Base-by-base conservation (phyloP, 2,329 filamentous ascomycete species). In the Hypocreales sp. region DNA sequence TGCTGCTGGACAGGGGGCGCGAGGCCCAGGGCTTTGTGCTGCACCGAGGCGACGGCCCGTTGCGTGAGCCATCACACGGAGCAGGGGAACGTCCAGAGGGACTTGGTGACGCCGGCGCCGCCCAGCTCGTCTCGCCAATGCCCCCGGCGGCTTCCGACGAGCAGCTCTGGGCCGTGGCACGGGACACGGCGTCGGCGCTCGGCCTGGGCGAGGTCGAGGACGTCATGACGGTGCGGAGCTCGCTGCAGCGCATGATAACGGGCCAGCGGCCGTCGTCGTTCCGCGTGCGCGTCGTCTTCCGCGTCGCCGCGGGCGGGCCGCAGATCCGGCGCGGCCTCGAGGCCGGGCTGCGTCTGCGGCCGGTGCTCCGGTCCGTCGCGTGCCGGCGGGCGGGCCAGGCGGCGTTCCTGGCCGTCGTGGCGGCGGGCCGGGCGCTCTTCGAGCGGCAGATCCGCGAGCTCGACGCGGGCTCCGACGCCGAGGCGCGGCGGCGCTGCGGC, bases 191-290 rank as follows among this genome's bases (percentile, higher is more conserved):
- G 3, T 17, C 26, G 5, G 28, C 27, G 6, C 29, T 37, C 7
- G 46, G 40, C 8, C 34, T 50, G 2, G 19, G 25, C 1, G 14
- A 31, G 15, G 33, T 51, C 8, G 47, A 51, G 30, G 40, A 47
- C 23, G 28, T 46, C 7, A 34, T 53, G 8, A 34, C 40, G 2
- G 41, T 55, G 20, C 41, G 47, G 12, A 31, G 40, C 20, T 41
- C 42, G 6, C 34, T 52, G 15, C 38, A 45, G 21, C 33, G 48
- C 11, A 45, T 46, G 11, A 44, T 42, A 4, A 31, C 38, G n/a
- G 50, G 50, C 7, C 34, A 37, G 20, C 40, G 50, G 14, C 43
- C 46, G 8, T 47, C 51, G 31, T 51, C 50, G 8, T 53, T 51
- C 32, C 41, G 48, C 22, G 42, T 42, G 28, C 47, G 47, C 22